phyloP scores from a whole-genome alignment of 129 eudicot genomes.

The Silybum marianum region DNA sequence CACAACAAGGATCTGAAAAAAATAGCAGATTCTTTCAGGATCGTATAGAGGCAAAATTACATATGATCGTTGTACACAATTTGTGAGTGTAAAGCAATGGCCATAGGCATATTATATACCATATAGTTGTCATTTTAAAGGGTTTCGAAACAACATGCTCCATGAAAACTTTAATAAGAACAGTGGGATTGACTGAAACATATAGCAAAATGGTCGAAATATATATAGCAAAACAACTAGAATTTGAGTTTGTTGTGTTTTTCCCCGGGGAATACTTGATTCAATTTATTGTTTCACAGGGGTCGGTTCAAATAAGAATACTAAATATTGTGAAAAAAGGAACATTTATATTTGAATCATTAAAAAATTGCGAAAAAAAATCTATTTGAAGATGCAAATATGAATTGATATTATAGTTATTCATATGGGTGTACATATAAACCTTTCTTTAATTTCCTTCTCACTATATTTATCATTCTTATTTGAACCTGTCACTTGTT shows the following conservation, averaged over 20 bases:
- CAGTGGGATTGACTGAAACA: background rate
- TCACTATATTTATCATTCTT: too few species aligned
- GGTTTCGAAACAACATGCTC: background rate
- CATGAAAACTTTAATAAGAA: background rate
- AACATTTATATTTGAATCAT: too few species aligned
- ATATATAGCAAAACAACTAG: too few species aligned
- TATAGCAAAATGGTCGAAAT: background rate
- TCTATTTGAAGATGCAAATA: background rate
- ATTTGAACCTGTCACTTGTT: too few species aligned
- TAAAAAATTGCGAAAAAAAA: too few species aligned
- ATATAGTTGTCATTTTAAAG: background rate
- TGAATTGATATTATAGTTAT: background rate
- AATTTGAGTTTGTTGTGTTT: background rate
- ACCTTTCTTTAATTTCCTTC: background rate
- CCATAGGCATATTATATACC: slow-evolving; percentile 1
- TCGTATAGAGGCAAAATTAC: slow-evolving; percentile 38
- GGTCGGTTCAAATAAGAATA: background rate
- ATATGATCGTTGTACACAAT: background rate
- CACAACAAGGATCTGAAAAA: slow-evolving; percentile 73
- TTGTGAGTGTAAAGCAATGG: background rate
- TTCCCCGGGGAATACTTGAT: background rate
- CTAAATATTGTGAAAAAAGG: background rate
- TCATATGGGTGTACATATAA: background rate
- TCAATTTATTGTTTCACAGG: background rate
- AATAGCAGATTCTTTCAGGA: slow-evolving; percentile 87